Conservation (phyloP, 2,329 filamentous ascomycete species). For the Aspergillus sp. region DNA sequence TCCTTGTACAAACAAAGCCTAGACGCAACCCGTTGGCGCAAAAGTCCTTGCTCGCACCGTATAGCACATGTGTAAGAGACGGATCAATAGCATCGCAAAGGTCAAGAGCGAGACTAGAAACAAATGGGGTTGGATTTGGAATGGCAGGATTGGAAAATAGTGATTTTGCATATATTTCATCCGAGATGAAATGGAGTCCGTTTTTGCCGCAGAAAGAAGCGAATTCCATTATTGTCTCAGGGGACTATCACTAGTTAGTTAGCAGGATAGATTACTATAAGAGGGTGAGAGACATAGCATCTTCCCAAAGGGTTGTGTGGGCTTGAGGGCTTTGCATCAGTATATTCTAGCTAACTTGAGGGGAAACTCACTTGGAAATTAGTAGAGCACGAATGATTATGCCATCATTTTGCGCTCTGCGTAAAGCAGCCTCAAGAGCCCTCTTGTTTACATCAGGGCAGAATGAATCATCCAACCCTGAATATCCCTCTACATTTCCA, state of each 20-base stretch:
- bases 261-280: neutral
- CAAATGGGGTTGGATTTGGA: neutral
- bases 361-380: neutral
- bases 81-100: slow-evolving; percentile 1
- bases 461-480: slow-evolving; percentile 1
- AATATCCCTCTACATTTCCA: slow-evolving; percentile 3
- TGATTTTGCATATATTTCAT: slow-evolving; percentile 1
- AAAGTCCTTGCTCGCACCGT: slow-evolving; percentile 10
- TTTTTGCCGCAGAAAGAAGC: slow-evolving; percentile 3
- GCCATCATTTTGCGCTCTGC: neutral
- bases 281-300: slow-evolving; percentile 19
- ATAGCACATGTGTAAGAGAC: slow-evolving; percentile 4
- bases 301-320: slow-evolving; percentile 30
- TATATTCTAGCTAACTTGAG: neutral
- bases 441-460: neutral
- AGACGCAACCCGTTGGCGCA: slow-evolving; percentile 2
- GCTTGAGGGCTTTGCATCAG: slow-evolving; percentile 8
- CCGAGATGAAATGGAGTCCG: slow-evolving; percentile 4
- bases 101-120: slow-evolving; percentile 1
- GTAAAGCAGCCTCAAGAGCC: slow-evolving; percentile 1
- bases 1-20: slow-evolving; percentile 5
- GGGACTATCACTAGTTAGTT: neutral
- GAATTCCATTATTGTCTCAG: neutral
- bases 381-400: slow-evolving; percentile 1
- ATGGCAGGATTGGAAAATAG: slow-evolving; percentile 2